Base-by-base conservation (phyloP, 2,329 filamentous ascomycete genomes). In the Ophiostoma himal-ulmi region DNA sequence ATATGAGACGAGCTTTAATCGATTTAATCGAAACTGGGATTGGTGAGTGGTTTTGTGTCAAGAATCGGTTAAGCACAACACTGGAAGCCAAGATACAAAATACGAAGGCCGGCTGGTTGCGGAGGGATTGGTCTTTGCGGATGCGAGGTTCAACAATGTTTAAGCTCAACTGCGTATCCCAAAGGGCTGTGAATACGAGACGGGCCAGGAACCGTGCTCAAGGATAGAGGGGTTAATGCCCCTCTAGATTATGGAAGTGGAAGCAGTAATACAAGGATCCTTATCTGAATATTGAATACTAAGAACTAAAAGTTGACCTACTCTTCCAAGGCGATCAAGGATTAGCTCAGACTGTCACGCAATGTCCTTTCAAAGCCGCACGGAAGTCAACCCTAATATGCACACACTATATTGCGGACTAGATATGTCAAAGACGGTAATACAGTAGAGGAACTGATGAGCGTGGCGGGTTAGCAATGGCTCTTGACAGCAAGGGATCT, bases 131-230 rank as follows among this genome's bases (percentile, higher is more conserved):
- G 20, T 7, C 6, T 48, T 20, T 44, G 41, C 44, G 44, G 44
- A 48, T 48, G 44, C 52, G 52, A 26, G n/a, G 39, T 44, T 30
- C 44, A 48, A 17, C n/a, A 7, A 6, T 7, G n/a, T 17, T 57
- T 8, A 57, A 57, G 44, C 52, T 57, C 52, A 26, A 20, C 37
- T 2, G 44, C 44, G n/a, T 20, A 7, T 7, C 6, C 44, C 44
- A 6, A 57, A 57, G 52, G 7, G 7, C 3, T 34, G 57, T 34
- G 30, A 34, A 62, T 62, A 62, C 57, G 57, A 62, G 57, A 26
- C 57, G 26, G 22, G 26, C 57, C 57, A 62, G 57, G 57, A 62
- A 62, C 57, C 52, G 57, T 62, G 57, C 57, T 34, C 57, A 34
- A 11, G 57, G 52, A 30, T 26, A 22, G 57, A 34, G 57, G 26